Conservation (phyloP, 805 yeast genomes). For the Schwanniomyces yamadae region DNA sequence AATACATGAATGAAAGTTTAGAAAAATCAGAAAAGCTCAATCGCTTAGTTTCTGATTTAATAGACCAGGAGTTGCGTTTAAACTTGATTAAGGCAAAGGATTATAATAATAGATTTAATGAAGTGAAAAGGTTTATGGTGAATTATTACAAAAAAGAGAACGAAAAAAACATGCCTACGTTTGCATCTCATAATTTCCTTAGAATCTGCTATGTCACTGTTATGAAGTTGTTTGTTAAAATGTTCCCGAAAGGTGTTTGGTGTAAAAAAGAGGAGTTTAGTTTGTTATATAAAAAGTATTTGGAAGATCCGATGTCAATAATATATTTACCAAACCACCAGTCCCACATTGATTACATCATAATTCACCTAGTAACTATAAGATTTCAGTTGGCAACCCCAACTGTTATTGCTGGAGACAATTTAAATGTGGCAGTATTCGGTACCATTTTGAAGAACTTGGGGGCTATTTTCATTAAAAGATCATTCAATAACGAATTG, state of each 20-base stretch:
- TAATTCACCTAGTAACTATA: conserved; percentile 52
- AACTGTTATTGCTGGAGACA: conserved; percentile 64
- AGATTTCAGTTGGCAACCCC: conserved; percentile 56
- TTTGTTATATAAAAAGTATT: conserved; percentile 27
- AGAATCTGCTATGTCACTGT: conserved; percentile 39
- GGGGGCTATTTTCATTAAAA: conserved; percentile 60
- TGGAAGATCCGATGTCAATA: conserved; percentile 42
- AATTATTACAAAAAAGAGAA: conserved; percentile 35
- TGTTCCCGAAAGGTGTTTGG: conserved; percentile 47
- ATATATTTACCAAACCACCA: conserved; percentile 60
- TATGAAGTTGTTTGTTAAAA: conserved; percentile 28
- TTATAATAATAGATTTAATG: conserved; percentile 29
- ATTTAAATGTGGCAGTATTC: conserved; percentile 56
- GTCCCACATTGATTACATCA: conserved; percentile 61
- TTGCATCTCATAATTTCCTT: conserved; percentile 23
- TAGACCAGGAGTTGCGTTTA: conserved; percentile 38
- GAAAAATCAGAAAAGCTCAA: conserved; percentile 34
- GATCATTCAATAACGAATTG: conserved; percentile 44
- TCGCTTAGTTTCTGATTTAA: conserved; percentile 32
- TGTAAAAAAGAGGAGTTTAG: conserved; percentile 30
- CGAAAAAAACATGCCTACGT: conserved; percentile 36
- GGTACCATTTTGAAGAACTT: conserved; percentile 48
- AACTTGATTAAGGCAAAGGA: conserved; percentile 35
- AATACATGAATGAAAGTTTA: conserved; percentile 33
- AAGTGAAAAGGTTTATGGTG: conserved; percentile 40